These are phyloP conservation scores for Schizosaccharomyces osmophilus DNA, from an alignment of 805 yeast genomes.

Conservation along the genomic window DNA sequence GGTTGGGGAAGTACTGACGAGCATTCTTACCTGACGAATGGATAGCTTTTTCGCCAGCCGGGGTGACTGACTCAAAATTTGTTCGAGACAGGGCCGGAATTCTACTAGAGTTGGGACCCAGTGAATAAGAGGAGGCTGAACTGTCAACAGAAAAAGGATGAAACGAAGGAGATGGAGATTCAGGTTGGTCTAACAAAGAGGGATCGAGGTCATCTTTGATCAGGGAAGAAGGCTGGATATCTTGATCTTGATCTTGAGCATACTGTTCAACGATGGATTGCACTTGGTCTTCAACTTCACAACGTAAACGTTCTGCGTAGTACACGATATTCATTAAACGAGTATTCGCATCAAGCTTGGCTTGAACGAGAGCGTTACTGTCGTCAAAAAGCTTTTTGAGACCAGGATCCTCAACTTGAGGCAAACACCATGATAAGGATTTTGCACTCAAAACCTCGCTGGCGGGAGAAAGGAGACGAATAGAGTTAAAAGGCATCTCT, in stretches of 20 bases:
- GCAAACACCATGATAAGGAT: neutral
- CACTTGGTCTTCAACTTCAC: slow-evolving; percentile 52
- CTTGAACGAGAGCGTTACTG: slow-evolving; percentile 33
- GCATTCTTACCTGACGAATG: too few relatives aligned
- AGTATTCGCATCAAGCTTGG: slow-evolving; percentile 43
- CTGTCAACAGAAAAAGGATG: neutral
- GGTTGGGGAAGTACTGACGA: neutral
- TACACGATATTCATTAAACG: slow-evolving; percentile 51
- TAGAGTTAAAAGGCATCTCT: neutral
- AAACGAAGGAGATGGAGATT: neutral
- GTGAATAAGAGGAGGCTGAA: too few relatives aligned
- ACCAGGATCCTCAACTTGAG: neutral
- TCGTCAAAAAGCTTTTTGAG: slow-evolving; percentile 22
- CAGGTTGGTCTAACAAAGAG: neutral
- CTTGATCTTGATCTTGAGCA: neutral
- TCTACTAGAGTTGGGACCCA: too few relatives aligned
- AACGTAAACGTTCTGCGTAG: slow-evolving; percentile 50
- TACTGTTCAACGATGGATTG: slow-evolving; percentile 25
- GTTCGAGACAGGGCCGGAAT: too few relatives aligned
- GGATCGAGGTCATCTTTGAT: neutral
- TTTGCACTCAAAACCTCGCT: neutral
- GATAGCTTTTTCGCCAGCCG: too few relatives aligned
- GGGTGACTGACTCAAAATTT: too few relatives aligned
- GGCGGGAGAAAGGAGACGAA: neutral
- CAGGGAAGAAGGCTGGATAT: neutral